Conservation (phyloP, 139 green algal genomes). For the Dunaliella primolecta region DNA sequence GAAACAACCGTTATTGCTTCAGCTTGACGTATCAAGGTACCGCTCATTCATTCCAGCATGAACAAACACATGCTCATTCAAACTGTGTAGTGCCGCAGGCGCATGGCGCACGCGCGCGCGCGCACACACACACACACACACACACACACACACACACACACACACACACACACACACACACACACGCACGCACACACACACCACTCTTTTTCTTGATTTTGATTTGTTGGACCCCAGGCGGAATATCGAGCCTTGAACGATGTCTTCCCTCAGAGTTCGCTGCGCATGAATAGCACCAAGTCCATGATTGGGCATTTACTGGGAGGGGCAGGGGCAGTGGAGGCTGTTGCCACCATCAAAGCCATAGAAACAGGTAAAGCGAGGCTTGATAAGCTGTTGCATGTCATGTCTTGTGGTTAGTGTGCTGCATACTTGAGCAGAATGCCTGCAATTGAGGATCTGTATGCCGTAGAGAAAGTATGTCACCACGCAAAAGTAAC, state of each 20-base stretch:
- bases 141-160: conserved; percentile 15
- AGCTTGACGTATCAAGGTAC: too few relatives aligned
- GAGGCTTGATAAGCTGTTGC: too few relatives aligned
- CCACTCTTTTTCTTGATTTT: background rate
- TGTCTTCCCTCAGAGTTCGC: conserved; percentile 63
- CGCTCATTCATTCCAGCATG: too few relatives aligned
- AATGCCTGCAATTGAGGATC: too few relatives aligned
- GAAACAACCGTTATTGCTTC: too few relatives aligned
- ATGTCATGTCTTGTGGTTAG: too few relatives aligned
- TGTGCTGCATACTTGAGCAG: too few relatives aligned
- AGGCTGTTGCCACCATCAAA: conserved; percentile 93
- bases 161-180: conserved; percentile 2
- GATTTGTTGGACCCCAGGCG: conserved; percentile 35
- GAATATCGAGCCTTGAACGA: conserved; percentile 58
- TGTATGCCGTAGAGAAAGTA: too few relatives aligned
- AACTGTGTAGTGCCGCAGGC: too few relatives aligned
- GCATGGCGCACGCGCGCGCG: conserved; percentile 20
- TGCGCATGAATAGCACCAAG: conserved; percentile 77
- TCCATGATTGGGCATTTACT: conserved; percentile 97
- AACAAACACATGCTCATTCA: background rate
- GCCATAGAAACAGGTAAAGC: conserved; percentile 75
- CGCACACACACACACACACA: conserved; percentile 13
- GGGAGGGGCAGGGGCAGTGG: conserved; percentile 88
- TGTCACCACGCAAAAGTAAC: too few relatives aligned
- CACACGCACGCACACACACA: background rate